These are phyloP conservation scores for Rugosomyces carneus DNA, from an alignment of 1,284 basidiomycete species.

Conservation along the genomic window DNA sequence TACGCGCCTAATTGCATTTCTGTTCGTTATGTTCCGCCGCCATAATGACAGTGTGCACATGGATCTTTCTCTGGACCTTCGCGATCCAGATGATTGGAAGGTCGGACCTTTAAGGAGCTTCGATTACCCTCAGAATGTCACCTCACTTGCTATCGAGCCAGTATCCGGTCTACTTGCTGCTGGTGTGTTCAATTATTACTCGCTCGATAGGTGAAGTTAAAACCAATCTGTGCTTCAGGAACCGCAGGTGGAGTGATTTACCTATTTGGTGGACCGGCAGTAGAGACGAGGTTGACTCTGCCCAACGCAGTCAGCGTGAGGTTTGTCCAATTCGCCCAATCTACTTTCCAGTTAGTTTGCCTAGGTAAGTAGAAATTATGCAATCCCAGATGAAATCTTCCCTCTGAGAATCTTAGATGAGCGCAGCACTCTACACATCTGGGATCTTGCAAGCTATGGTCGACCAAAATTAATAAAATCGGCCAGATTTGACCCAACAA, in stretches of 20 bases:
- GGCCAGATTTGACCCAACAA: conserved; percentile 42
- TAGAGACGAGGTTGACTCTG: conserved; percentile 47
- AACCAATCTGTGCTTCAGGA: conserved; percentile 37
- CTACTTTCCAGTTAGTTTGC: conserved; percentile 52
- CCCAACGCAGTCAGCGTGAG: conserved; percentile 48
- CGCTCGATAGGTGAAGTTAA: not conserved
- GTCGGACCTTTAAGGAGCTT: conserved; percentile 41
- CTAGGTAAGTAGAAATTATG: conserved; percentile 61
- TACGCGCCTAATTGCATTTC: too few relatives aligned
- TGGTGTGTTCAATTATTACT: conserved; percentile 32
- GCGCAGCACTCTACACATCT: conserved; percentile 61
- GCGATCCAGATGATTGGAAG: conserved; percentile 54
- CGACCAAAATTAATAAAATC: conserved; percentile 49
- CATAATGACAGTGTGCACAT: conserved; percentile 27
- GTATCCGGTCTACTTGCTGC: conserved; percentile 69
- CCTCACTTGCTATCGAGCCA: conserved; percentile 64
- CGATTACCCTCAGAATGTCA: conserved; percentile 51
- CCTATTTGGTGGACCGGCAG: conserved; percentile 61
- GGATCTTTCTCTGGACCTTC: conserved; percentile 52
- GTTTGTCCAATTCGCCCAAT: conserved; percentile 58
- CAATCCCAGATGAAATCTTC: not conserved
- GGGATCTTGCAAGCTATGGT: conserved; percentile 55
- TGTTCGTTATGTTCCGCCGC: conserved; percentile 35
- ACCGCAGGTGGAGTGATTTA: conserved; percentile 50
- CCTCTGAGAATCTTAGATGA: conserved; percentile 41